Base-by-base conservation (phyloP, 164 flowering plant genomes). In the Houttuynia cordata region DNA sequence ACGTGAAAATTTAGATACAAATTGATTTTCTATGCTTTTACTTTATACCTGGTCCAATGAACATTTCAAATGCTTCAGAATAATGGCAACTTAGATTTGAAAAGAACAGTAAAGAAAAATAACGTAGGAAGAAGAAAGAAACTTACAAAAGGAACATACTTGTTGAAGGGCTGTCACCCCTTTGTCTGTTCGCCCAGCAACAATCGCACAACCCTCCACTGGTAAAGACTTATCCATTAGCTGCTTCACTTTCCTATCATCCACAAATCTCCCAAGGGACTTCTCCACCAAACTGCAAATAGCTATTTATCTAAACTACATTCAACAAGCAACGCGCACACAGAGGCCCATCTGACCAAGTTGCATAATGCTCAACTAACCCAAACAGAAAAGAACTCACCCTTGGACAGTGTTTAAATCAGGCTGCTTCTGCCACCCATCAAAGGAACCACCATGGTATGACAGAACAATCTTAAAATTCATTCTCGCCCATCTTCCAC, bases 341-440 rank as follows among this genome's bases (percentile, higher is more conserved):
- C 57, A 8, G 5, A 22, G 17, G 55, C 21, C 55, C 55, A 1
- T 17, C 10, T 10, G 17, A 30, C 13, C 45, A 57, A 7, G 17
- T 23, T 1, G 5, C 41, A n/a, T 19, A 15, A 37, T 20, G 45
- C 49, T 54, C 23, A 51, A 17, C 45, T 30, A 51, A 23, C 24
- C 25, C 20, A 19, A 24, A 19, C 1, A 51, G 45, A 62, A 61
- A 57, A 61, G 17, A 63, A 69, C 68, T 59, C 72, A 88, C 98
- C 84, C 81, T 73, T 93, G 99, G 59, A 93, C 92, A 53, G 99
- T 86, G 62, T 83, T 79, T 55, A 93, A 68, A 53, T 78, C 86
- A 56, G 97, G 99, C 75, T 93, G 99, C 73, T 78, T 93, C 77
- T 93, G 99, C 99, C 99, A 93, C 3, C 99, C 99, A 76, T 93